These are phyloP conservation scores for Anastatica hierochuntica DNA, from an alignment of 345 rosid genomes.

Conservation along the genomic window DNA sequence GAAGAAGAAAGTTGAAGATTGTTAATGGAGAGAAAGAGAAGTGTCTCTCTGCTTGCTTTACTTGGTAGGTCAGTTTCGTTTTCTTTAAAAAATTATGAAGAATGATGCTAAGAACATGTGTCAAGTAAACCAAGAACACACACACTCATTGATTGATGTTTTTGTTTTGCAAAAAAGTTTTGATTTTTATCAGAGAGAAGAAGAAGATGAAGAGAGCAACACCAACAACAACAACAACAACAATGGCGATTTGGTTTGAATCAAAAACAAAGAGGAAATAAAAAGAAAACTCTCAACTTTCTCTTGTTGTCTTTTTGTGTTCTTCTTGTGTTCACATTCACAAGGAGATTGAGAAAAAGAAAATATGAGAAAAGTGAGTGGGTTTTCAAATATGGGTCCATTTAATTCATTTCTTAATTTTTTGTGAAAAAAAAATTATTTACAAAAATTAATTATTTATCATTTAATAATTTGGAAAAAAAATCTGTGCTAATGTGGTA, in stretches of 20 bases:
- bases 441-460: not conserved
- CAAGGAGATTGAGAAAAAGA: not conserved
- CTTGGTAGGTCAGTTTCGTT: constrained; percentile 29
- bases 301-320: constrained; percentile 19
- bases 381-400: constrained; percentile 6
- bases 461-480: not conserved
- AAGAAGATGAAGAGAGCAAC: constrained; percentile 14
- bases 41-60: no score
- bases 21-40: constrained; percentile 13
- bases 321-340: constrained; percentile 21
- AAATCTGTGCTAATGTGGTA: not conserved
- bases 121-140: constrained; percentile 28
- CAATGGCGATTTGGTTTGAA: constrained; percentile 22
- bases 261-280: constrained; percentile 12
- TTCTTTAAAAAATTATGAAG: constrained; percentile 11
- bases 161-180: not conserved
- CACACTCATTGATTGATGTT: constrained; percentile 14
- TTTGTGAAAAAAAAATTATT: not conserved
- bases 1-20: constrained; percentile 12
- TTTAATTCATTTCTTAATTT: constrained; percentile 2
- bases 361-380: constrained; percentile 13
- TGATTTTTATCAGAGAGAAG: not conserved
- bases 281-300: constrained; percentile 26
- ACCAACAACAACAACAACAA: not conserved
- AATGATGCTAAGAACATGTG: constrained; percentile 33